Evolutionary conservation across 2,329 filamentous ascomycete genomes (phyloP).

Genomic region (Dactylellina parvicollis): DNA sequence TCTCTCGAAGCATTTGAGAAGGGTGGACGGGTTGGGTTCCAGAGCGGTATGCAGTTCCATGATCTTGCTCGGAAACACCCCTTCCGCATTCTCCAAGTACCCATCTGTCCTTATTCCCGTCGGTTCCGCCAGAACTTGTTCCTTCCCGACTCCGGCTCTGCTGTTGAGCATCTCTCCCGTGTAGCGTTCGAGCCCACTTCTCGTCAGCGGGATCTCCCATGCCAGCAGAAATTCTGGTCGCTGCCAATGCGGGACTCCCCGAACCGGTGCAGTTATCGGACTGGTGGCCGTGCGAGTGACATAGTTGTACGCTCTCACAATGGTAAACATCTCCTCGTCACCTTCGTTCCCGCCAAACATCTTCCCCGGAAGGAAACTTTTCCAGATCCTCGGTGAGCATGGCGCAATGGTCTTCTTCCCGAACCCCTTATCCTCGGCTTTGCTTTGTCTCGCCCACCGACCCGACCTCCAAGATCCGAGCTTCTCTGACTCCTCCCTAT

Average conservation of each 20-base stretch:
- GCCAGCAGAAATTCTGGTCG: conserved; percentile 35
- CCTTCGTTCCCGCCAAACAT: conserved; percentile 18
- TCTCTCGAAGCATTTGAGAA: conserved; percentile 5
- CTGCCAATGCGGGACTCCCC: conserved; percentile 11
- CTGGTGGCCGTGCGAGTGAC: not conserved
- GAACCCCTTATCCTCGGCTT: not conserved
- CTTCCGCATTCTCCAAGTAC: conserved; percentile 15
- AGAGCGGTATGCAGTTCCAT: conserved; percentile 19
- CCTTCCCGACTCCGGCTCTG: not conserved
- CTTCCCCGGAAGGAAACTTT: conserved; percentile 37
- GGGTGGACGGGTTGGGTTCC: not conserved
- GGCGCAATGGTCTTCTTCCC: conserved; percentile 27
- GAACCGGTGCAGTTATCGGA: not conserved
- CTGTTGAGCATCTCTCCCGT: conserved; percentile 9
- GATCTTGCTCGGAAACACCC: conserved; percentile 29
- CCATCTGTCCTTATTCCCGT: not conserved
- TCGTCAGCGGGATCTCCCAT: conserved; percentile 42
- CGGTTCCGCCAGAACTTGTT: not conserved
- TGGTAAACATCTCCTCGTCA: conserved; percentile 44
- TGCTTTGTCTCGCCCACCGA: not conserved
- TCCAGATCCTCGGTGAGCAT: conserved; percentile 27
- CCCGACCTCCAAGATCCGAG: not conserved
- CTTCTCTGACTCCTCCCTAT: not conserved
- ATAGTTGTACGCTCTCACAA: conserved; percentile 42
- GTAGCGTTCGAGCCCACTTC: conserved; percentile 24